These are phyloP conservation scores for Jackrogersella minutella DNA, from an alignment of 495 filamentous ascomycete species.

Conservation along the genomic window DNA sequence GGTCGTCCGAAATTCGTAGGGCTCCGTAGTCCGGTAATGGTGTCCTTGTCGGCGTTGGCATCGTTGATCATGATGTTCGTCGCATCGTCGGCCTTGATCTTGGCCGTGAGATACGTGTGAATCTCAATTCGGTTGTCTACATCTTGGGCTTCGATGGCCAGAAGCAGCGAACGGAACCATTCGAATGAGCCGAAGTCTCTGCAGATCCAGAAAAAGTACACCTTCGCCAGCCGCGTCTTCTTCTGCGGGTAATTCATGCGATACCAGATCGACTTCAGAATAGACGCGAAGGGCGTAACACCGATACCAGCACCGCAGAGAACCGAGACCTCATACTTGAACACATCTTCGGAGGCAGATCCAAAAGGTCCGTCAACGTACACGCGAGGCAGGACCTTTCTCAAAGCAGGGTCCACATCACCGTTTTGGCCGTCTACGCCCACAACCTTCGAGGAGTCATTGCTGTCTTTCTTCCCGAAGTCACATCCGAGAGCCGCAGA, in stretches of 20 bases:
- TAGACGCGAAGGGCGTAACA: conserved; percentile 78
- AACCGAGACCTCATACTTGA: conserved; percentile 77
- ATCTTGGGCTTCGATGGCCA: conserved; percentile 85
- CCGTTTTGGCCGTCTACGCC: conserved; percentile 65
- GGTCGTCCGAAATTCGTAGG: conserved; percentile 81
- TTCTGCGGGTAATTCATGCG: conserved; percentile 82
- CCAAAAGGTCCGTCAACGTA: conserved; percentile 83
- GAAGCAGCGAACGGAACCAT: conserved; percentile 81
- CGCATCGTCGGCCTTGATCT: conserved; percentile 80
- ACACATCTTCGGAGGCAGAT: conserved; percentile 78
- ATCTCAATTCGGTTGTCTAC: conserved; percentile 83
- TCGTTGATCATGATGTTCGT: conserved; percentile 89
- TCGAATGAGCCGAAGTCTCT: conserved; percentile 80
- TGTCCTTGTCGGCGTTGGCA: conserved; percentile 77
- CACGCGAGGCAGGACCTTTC: conserved; percentile 73
- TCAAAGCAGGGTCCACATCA: conserved; percentile 72
- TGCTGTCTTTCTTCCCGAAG: conserved; percentile 63
- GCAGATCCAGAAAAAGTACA: conserved; percentile 89
- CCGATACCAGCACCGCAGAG: conserved; percentile 76
- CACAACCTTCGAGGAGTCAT: conserved; percentile 67
- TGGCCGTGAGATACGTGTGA: conserved; percentile 52
- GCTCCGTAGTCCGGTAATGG: conserved; percentile 76
- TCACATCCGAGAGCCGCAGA: conserved; percentile 74
- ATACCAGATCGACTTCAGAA: conserved; percentile 87
- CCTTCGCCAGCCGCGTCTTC: conserved; percentile 75